phyloP scores from a whole-genome alignment of 192 early-diverging fungal species.

The Blastocladiella britannica region DNA sequence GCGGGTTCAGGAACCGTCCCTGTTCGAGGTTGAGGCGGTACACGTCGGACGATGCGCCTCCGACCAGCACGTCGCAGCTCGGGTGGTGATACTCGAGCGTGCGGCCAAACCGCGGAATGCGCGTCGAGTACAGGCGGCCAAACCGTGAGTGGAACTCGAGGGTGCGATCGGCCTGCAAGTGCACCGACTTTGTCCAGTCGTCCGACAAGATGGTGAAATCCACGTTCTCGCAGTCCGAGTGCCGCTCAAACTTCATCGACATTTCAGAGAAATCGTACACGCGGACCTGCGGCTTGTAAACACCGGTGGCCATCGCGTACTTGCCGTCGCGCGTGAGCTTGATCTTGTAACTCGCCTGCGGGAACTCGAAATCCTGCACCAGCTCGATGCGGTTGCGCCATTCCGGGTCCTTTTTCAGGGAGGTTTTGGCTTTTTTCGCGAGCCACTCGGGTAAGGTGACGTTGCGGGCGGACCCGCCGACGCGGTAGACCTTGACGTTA shows the following conservation, averaged over 20 bases:
- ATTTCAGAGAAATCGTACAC: slow-evolving; percentile 79
- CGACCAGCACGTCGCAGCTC: slow-evolving; percentile 72
- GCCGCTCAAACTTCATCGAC: slow-evolving; percentile 96
- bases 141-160: slow-evolving; percentile 88
- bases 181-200: slow-evolving; percentile 92
- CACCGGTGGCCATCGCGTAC: slow-evolving; percentile 72
- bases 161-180: slow-evolving; percentile 71
- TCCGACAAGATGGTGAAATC: slow-evolving; percentile 74
- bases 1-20: slow-evolving; percentile 71
- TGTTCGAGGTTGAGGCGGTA: slow-evolving; percentile 81
- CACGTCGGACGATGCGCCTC: slow-evolving; percentile 58
- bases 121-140: slow-evolving; percentile 79
- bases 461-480: slow-evolving; percentile 51
- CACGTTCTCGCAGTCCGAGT: slow-evolving; percentile 82
- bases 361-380: slow-evolving; percentile 97
- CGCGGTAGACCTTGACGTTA: slow-evolving; percentile 80
- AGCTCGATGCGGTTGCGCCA: slow-evolving; percentile 80
- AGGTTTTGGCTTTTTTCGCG: slow-evolving; percentile 58
- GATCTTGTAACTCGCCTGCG: slow-evolving; percentile 69
- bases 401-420: slow-evolving; percentile 72
- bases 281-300: slow-evolving; percentile 96
- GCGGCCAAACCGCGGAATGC: slow-evolving; percentile 90
- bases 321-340: slow-evolving; percentile 69
- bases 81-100: slow-evolving; percentile 77
- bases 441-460: slow-evolving; percentile 90